Evolutionary conservation across 208 protist species (phyloP).

Genomic region (Kentomonas sorsogonicus): DNA sequence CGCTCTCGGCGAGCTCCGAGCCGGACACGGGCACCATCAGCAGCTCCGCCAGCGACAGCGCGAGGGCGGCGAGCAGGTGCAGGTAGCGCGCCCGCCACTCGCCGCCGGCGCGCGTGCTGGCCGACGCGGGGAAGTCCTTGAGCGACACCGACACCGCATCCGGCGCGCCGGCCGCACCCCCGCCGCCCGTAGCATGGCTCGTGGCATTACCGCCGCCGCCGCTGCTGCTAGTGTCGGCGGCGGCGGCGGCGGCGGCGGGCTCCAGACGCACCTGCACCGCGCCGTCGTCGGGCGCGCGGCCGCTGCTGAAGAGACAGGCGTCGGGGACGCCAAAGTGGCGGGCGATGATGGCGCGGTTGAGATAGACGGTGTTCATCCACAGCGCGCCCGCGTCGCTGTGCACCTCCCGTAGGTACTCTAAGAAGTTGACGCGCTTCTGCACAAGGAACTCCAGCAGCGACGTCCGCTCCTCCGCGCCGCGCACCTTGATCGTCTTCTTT

Average conservation of each 20-base stretch:
- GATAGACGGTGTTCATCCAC: conserved; percentile 71
- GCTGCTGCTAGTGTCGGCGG: background rate
- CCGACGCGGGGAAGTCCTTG: conserved; percentile 21
- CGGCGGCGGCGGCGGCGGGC: no score
- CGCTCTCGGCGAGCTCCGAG: conserved; percentile 51
- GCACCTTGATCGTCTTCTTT: conserved; percentile 52
- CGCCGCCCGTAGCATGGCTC: background rate
- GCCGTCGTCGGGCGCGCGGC: background rate
- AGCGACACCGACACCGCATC: conserved; percentile 17
- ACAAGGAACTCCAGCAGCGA: conserved; percentile 57
- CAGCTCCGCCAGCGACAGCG: conserved; percentile 59
- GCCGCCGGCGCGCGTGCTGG: conserved; percentile 17
- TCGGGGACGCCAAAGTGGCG: conserved; percentile 5
- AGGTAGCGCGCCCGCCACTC: conserved; percentile 31
- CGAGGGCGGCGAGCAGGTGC: conserved; percentile 43
- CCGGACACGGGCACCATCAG: conserved; percentile 37
- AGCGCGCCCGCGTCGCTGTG: conserved; percentile 52
- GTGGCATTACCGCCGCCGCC: background rate
- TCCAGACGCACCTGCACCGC: background rate
- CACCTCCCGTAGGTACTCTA: conserved; percentile 61
- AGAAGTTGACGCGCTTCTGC: conserved; percentile 56
- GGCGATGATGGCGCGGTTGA: conserved; percentile 29
- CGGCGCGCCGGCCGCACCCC: background rate
- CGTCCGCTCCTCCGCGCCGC: conserved; percentile 33
- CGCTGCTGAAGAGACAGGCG: background rate